Conservation (phyloP, 2,329 filamentous ascomycete genomes). For the Alternaria atra region DNA sequence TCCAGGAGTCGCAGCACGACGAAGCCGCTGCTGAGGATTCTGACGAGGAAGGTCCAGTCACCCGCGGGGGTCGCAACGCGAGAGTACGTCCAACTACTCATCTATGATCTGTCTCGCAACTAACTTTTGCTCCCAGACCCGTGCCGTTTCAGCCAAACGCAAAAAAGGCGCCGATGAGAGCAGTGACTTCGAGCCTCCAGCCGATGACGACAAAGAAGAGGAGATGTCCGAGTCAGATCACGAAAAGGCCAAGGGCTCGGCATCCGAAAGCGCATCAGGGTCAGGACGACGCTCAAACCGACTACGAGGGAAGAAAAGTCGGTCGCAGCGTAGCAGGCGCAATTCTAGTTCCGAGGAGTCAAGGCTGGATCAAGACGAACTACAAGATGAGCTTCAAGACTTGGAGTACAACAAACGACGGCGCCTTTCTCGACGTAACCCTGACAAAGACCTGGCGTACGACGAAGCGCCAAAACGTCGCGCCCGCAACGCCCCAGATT, state of each 20-base stretch:
- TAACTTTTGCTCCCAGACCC: slow-evolving; percentile 34
- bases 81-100: slow-evolving; percentile 26
- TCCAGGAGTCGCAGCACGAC: slow-evolving; percentile 54
- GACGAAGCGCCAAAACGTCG: slow-evolving; percentile 68
- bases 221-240: slow-evolving; percentile 62
- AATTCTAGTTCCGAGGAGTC: slow-evolving; percentile 59
- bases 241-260: slow-evolving; percentile 52
- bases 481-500: slow-evolving; percentile 78
- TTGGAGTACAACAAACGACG: slow-evolving; percentile 61
- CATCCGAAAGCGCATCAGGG: slow-evolving; percentile 49
- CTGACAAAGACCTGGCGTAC: slow-evolving; percentile 58
- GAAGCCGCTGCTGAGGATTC: slow-evolving; percentile 52
- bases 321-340: slow-evolving; percentile 58
- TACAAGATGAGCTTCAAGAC: slow-evolving; percentile 61
- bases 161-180: slow-evolving; percentile 62
- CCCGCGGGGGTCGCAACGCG: slow-evolving; percentile 55
- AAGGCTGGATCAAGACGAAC: slow-evolving; percentile 49
- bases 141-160: slow-evolving; percentile 43
- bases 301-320: slow-evolving; percentile 56
- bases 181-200: slow-evolving; percentile 70
- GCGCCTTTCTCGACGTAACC: slow-evolving; percentile 40
- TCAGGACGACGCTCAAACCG: slow-evolving; percentile 62
- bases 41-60: slow-evolving; percentile 65
- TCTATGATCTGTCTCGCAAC: slow-evolving; percentile 13
- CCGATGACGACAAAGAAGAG: slow-evolving; percentile 65